Base-by-base conservation (phyloP, 768 basidiomycete genomes). In the Tulasnella sp. region DNA sequence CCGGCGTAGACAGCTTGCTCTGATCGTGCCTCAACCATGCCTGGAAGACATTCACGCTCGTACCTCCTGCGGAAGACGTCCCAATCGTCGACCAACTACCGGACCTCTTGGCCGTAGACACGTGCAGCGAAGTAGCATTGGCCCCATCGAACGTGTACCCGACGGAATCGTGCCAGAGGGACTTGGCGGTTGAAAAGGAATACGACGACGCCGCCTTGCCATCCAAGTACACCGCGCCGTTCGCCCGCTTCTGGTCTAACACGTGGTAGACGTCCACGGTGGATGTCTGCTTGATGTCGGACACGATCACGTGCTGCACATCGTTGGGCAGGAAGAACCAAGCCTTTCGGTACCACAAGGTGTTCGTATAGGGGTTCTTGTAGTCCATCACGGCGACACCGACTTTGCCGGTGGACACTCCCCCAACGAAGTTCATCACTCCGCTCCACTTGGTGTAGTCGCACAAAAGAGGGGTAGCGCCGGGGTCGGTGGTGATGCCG, bases 401-500 rank as follows among this genome's bases (percentile, higher is more conserved):
- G 67, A 84, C 77, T 11, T 67, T 34, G 5, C 87, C 87, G 67
- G 87, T 84, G 0, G 88, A 87, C 7, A 81, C n/a, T n/a, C n/a
- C n/a, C n/a, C n/a, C n/a, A n/a, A n/a, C n/a, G n/a, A n/a, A n/a
- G n/a, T n/a, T n/a, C 86, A 2, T 88, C 89, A 0, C 89, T 89
- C 88, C 89, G 1, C 76, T 81, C 68, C 79, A 79, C 22, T 78
- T 75, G 0, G 84, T 83, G 11, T 79, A 78, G 29, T 74, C 78
- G 75, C 88, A 90, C 40, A 76, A 77, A 22, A 91, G 81, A 0
- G 81, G 77, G 0, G 89, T 90, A 5, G 81, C 85, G 8, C 79
- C 81, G 76, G 89, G 89, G 76, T 90, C 87, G 39, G 84, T 82
- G 1, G 90, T 90, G 36, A 82, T 90, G 0, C 90, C 90, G 5